Evolutionary conservation across 1,284 basidiomycete species (phyloP).

Genomic region (Athelia sp.): DNA sequence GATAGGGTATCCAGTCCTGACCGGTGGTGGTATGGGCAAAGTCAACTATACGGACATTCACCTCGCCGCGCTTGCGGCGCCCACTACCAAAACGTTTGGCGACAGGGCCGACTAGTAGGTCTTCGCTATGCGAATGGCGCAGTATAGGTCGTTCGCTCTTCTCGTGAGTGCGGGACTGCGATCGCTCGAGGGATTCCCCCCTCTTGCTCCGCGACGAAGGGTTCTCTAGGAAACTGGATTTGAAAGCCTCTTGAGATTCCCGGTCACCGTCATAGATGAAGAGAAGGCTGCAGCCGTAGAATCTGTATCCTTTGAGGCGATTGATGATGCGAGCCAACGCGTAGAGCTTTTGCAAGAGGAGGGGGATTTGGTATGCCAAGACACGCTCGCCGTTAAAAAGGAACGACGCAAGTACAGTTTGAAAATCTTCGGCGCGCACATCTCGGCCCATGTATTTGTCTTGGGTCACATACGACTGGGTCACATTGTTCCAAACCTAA

Average conservation of each 20-base stretch:
- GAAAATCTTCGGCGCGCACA: constrained; percentile 83
- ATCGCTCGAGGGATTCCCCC: constrained; percentile 72
- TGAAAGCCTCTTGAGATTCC: constrained; percentile 77
- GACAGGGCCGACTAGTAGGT: constrained; percentile 61
- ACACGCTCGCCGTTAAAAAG: constrained; percentile 82
- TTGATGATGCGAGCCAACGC: constrained; percentile 89
- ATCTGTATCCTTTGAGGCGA: constrained; percentile 87
- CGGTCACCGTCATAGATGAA: constrained; percentile 97
- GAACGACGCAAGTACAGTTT: constrained; percentile 78
- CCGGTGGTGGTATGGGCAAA: constrained; percentile 99
- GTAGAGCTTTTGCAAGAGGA: constrained; percentile 88
- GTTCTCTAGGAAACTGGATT: constrained; percentile 55
- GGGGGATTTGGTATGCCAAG: constrained; percentile 89
- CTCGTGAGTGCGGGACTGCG: constrained; percentile 28
- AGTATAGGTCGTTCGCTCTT: constrained; percentile 40
- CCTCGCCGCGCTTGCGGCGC: constrained; percentile 78
- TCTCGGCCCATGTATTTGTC: constrained; percentile 97
- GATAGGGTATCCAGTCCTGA: constrained; percentile 77
- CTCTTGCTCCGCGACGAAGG: constrained; percentile 70
- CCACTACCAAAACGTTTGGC: constrained; percentile 50
- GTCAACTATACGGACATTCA: constrained; percentile 95
- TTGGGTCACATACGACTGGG: constrained; percentile 83
- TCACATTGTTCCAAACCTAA: constrained; percentile 87
- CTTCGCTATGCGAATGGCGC: constrained; percentile 72
- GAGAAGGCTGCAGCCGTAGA: constrained; percentile 96